These are phyloP conservation scores for Neurospora sp. DNA, from an alignment of 495 filamentous ascomycete genomes.

Conservation along the genomic window DNA sequence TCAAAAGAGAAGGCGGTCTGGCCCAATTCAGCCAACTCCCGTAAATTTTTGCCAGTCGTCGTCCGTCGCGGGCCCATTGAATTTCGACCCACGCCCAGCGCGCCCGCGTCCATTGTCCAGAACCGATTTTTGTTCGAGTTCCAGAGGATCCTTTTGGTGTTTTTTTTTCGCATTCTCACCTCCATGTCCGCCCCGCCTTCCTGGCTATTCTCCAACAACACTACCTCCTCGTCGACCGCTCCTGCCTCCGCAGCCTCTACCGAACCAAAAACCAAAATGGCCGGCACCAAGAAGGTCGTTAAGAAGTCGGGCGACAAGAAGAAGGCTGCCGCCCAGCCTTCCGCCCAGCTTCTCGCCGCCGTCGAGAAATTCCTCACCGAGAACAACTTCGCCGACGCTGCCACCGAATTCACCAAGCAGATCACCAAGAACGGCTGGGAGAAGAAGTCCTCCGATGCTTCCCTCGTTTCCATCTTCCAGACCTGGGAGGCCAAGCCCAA, in stretches of 20 bases:
- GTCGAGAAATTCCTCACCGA: slow-evolving; percentile 57
- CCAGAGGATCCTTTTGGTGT: not conserved
- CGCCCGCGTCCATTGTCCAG: slow-evolving; percentile 1
- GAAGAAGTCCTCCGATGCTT: slow-evolving; percentile 21
- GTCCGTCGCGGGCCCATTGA: not conserved
- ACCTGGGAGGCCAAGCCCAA: slow-evolving; percentile 34
- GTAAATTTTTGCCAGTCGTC: slow-evolving; percentile 4
- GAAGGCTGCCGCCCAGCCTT: slow-evolving; percentile 25
- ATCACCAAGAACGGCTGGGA: slow-evolving; percentile 36
- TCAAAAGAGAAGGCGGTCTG: slow-evolving; percentile 10
- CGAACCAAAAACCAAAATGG: not conserved
- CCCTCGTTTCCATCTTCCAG: slow-evolving; percentile 34
- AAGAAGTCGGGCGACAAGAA: slow-evolving; percentile 15
- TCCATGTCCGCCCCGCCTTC: slow-evolving; percentile 27
- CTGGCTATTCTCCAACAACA: slow-evolving; percentile 40
- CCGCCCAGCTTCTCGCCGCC: slow-evolving; percentile 52
- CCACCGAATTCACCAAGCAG: slow-evolving; percentile 50
- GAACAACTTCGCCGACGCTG: slow-evolving; percentile 50
- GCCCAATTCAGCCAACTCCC: not conserved
- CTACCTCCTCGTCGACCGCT: slow-evolving; percentile 5
- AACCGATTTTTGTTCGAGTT: not conserved
- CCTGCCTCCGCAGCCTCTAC: not conserved
- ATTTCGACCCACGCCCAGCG: not conserved
- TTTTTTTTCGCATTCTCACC: not conserved
- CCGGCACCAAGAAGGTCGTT: slow-evolving; percentile 17